phyloP scores from a whole-genome alignment of 495 filamentous ascomycete species.

The Massariosphaeria phaeospora region DNA sequence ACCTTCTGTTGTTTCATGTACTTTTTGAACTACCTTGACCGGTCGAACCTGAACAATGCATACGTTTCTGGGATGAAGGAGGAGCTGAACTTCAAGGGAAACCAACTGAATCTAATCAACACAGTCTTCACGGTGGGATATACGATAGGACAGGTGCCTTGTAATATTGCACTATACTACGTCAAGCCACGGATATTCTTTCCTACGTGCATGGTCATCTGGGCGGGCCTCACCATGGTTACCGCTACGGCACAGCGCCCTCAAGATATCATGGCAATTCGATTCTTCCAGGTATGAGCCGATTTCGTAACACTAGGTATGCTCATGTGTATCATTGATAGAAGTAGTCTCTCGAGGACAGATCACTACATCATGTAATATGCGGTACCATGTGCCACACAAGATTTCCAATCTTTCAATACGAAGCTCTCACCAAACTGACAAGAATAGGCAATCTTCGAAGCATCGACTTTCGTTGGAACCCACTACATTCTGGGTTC shows the following conservation, averaged over 20 bases:
- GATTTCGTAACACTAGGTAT: no score
- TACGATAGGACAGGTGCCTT: conserved; percentile 45
- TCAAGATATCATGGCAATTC: conserved; percentile 58
- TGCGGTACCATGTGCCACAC: no score
- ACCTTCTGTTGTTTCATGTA: conserved; percentile 61
- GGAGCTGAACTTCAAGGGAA: conserved; percentile 52
- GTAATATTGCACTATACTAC: conserved; percentile 56
- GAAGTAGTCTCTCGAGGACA: no score
- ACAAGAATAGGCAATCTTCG: conserved; percentile 46
- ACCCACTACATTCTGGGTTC: conserved; percentile 62
- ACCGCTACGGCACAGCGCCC: conserved; percentile 50
- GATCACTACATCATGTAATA: no score
- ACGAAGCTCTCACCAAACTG: not conserved
- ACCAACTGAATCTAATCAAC: conserved; percentile 57
- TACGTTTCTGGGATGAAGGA: conserved; percentile 65
- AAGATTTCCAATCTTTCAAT: no score
- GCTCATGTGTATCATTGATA: no score
- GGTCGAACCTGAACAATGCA: conserved; percentile 57
- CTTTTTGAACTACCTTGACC: conserved; percentile 52
- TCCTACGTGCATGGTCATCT: conserved; percentile 56
- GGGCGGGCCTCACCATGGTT: conserved; percentile 58
- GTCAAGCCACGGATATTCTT: conserved; percentile 57
- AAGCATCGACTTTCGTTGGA: conserved; percentile 58
- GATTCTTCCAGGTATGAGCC: conserved; percentile 53
- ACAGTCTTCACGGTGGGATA: conserved; percentile 47